Base-by-base conservation (phyloP, 345 rosid genomes). In the Linum trigynum region DNA sequence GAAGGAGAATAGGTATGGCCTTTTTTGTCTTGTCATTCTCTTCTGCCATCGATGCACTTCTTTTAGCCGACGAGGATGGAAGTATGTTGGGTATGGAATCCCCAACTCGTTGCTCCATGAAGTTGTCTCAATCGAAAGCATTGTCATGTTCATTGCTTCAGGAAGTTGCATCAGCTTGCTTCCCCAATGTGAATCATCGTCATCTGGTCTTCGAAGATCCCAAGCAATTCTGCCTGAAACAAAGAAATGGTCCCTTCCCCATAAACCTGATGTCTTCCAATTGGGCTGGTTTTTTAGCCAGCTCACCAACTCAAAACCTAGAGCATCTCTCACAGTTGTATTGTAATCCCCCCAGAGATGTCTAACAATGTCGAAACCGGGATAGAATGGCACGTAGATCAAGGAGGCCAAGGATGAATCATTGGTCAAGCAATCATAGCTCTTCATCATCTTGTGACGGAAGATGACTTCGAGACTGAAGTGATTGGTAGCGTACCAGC, bases 171-270 rank as follows among this genome's bases (percentile, higher is more conserved):
- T 59, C 8, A 59, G 62, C 62, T 59, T 59, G 39, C 62, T 59
- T 8, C 62, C 62, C 62, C 62, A 59, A 2, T 59, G 4, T 8
- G 62, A 59, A 23, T 8, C 40, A 35, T 59, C 39, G 4, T 36
- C 39, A n/a, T 36, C 39, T 23, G 32, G 61, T 10, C 61, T 58
- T 2, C 40, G 37, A 36, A 59, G 39, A 59, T 59, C 62, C 39
- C 62, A 59, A 35, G 62, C 37, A 36, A 59, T 59, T 39, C 62
- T 59, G 9, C 62, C 62, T 35, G 62, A 36, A 59, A 59, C 40
- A 8, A 59, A 59, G 62, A 59, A 59, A 59, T 59, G 62, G 40
- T 59, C 40, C 36, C 62, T 59, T 9, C 62, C 62, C 62, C 62
- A 23, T 39, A 59, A 6, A 12, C 53, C 53, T 3, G 9, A 23